Conservation (phyloP, 2,329 filamentous ascomycete genomes). For the Hymenoscyphus occultus region DNA sequence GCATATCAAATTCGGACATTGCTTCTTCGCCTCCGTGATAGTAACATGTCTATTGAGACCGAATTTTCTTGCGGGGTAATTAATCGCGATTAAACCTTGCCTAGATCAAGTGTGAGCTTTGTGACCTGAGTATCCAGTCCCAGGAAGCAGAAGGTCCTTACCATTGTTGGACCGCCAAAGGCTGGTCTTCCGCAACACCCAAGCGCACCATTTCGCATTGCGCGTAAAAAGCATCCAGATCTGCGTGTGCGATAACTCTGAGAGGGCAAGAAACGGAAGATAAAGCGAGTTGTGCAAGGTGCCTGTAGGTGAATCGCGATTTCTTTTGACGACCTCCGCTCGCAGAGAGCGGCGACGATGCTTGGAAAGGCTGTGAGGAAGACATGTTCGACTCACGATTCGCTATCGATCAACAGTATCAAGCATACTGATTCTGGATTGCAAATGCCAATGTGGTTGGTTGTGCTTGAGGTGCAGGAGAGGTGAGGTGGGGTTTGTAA, state of each 20-base stretch:
- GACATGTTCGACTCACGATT: constrained; percentile 38
- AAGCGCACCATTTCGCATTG: constrained; percentile 94
- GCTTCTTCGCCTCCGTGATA: constrained; percentile 75
- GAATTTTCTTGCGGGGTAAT: constrained; percentile 83
- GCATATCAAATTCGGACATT: constrained; percentile 78
- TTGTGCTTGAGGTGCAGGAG: neutral
- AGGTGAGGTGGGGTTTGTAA: neutral
- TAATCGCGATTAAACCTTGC: constrained; percentile 92
- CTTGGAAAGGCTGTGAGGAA: constrained; percentile 46
- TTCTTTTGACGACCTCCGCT: constrained; percentile 31
- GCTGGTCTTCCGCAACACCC: constrained; percentile 68
- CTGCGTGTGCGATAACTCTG: constrained; percentile 84
- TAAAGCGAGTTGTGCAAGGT: constrained; percentile 72
- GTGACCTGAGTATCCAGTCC: neutral
- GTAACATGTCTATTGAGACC: constrained; percentile 79
- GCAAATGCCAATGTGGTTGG: neutral
- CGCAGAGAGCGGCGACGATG: constrained; percentile 44
- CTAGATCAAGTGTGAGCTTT: constrained; percentile 40
- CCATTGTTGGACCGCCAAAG: constrained; percentile 94
- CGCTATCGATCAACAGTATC: neutral
- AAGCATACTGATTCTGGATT: neutral
- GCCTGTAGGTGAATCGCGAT: constrained; percentile 81
- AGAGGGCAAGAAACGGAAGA: constrained; percentile 73
- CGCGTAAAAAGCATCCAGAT: constrained; percentile 96
- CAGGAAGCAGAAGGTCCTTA: constrained; percentile 35